These are phyloP conservation scores for Artemisia princeps DNA, from an alignment of 140 eudicot genomes.

Conservation along the genomic window DNA sequence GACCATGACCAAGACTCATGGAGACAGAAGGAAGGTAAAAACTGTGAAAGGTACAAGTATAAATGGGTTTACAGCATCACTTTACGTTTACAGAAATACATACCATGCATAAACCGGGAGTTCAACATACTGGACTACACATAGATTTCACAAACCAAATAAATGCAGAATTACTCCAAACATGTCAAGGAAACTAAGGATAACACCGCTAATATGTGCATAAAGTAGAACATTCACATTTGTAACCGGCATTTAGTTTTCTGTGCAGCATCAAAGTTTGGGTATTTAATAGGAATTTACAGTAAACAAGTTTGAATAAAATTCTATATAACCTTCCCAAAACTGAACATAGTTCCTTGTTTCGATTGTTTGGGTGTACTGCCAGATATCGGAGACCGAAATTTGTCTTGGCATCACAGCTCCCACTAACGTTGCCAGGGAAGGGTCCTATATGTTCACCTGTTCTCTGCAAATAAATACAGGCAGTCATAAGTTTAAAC, in stretches of 20 bases:
- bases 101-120: background rate
- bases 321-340: constrained; percentile 4
- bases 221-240: constrained; percentile 5
- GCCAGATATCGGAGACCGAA: background rate
- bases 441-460: constrained; percentile 17
- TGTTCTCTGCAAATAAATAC: constrained; percentile 15
- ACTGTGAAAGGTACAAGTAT: background rate
- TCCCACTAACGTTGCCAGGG: constrained; percentile 11
- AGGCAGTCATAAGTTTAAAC: background rate
- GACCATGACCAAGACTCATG: background rate
- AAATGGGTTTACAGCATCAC: background rate
- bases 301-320: constrained; percentile 10
- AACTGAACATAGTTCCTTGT: constrained; percentile 9
- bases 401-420: background rate
- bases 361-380: constrained; percentile 14
- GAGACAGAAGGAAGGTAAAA: background rate
- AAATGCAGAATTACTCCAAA: background rate
- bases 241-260: background rate
- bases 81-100: no score
- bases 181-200: background rate
- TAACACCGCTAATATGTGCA: constrained; percentile 17
- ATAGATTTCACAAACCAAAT: background rate
- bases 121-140: background rate
- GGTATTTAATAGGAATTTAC: constrained; percentile 18
- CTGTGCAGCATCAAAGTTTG: background rate